Conservation (phyloP, 352 stramenopile genomes). For the Aphanomyces invadans region DNA sequence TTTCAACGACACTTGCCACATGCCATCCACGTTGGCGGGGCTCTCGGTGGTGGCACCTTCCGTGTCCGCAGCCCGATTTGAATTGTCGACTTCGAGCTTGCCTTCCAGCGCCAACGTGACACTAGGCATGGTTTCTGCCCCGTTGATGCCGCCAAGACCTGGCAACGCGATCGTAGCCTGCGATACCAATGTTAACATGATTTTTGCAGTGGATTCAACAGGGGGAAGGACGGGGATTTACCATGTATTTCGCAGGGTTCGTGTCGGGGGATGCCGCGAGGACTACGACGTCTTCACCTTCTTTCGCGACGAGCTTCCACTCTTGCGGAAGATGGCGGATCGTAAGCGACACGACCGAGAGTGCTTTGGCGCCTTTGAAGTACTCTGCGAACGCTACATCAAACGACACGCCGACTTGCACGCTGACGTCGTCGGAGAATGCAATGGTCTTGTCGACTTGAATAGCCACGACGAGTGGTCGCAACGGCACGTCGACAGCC, state of each 20-base stretch:
- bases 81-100: background rate
- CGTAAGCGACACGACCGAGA: background rate
- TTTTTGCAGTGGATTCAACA: too few relatives aligned
- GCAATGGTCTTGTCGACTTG: background rate
- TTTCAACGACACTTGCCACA: background rate
- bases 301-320: slow-evolving; percentile 13
- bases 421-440: background rate
- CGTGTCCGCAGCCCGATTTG: too few relatives aligned
- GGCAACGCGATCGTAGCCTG: background rate
- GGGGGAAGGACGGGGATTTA: too few relatives aligned
- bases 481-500: background rate
- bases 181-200: background rate
- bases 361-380: slow-evolving; percentile 6
- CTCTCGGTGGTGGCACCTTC: too few relatives aligned
- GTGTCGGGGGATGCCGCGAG: background rate
- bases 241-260: slow-evolving; percentile 11
- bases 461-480: background rate
- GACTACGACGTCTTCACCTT: slow-evolving; percentile 5
- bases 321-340: slow-evolving; percentile 3
- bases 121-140: background rate
- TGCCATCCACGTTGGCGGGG: background rate
- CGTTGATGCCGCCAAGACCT: background rate
- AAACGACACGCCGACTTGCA: slow-evolving; percentile 14
- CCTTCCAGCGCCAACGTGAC: background rate
- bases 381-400: slow-evolving; percentile 11